phyloP scores from a whole-genome alignment of 2,329 filamentous ascomycete genomes.

The Hypoxylon sp. region DNA sequence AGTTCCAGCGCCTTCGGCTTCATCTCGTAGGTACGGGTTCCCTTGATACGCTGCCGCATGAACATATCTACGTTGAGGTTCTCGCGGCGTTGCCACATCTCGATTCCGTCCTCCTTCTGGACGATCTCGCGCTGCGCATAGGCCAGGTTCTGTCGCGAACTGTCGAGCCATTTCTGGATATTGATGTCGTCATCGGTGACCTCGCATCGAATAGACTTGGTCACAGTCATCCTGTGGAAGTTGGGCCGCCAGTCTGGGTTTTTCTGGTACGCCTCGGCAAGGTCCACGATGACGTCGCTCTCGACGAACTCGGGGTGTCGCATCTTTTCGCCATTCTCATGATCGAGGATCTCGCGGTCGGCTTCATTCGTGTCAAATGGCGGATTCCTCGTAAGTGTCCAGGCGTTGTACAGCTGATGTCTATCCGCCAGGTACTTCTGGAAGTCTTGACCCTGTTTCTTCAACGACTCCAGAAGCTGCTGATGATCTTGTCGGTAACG shows the following conservation, averaged over 20 bases:
- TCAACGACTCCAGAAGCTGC: conserved; percentile 51
- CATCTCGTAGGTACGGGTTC: conserved; percentile 51
- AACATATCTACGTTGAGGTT: conserved; percentile 53
- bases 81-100: conserved; percentile 54
- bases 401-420: conserved; percentile 57
- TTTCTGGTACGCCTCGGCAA: conserved; percentile 56
- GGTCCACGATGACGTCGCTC: conserved; percentile 58
- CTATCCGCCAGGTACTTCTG: conserved; percentile 51
- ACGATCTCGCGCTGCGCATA: conserved; percentile 53
- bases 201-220: conserved; percentile 50
- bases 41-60: conserved; percentile 52
- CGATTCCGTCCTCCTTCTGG: conserved; percentile 53
- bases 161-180: conserved; percentile 55
- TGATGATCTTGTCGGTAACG: conserved; percentile 54
- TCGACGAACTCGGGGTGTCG: conserved; percentile 56
- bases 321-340: conserved; percentile 49
- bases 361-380: conserved; percentile 45
- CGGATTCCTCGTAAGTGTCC: conserved; percentile 56
- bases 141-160: conserved; percentile 47
- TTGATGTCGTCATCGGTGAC: conserved; percentile 52
- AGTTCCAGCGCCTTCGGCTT: conserved; percentile 46
- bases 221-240: conserved; percentile 47
- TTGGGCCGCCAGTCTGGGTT: conserved; percentile 54
- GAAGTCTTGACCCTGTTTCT: conserved; percentile 52
- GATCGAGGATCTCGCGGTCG: conserved; percentile 50